Evolutionary conservation across 768 basidiomycete genomes (phyloP).

Genomic region (Leccinellum rugosiceps): DNA sequence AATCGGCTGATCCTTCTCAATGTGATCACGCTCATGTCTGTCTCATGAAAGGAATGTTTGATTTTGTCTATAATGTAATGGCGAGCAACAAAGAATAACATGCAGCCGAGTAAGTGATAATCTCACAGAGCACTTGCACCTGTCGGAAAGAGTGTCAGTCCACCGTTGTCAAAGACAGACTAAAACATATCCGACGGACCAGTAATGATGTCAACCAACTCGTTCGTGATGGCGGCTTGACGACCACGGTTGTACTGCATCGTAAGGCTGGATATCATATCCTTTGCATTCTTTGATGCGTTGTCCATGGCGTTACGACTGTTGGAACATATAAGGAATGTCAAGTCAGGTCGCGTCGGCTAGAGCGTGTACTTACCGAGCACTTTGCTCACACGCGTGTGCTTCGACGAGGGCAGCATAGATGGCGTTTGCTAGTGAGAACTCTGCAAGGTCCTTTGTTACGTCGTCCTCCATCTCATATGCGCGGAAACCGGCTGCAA

Average conservation of each 20-base stretch:
- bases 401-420: slow-evolving; percentile 92
- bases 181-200: slow-evolving; percentile 43
- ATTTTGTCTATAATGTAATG: slow-evolving; percentile 23
- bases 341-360: too few species aligned
- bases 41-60: slow-evolving; percentile 8
- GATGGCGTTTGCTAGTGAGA: slow-evolving; percentile 94
- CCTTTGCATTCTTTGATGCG: slow-evolving; percentile 95
- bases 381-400: slow-evolving; percentile 92
- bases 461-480: slow-evolving; percentile 99
- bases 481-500: slow-evolving; percentile 78
- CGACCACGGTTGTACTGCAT: slow-evolving; percentile 99
- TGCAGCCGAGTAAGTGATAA: slow-evolving; percentile 10
- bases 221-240: slow-evolving; percentile 96
- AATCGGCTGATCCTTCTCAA: not conserved
- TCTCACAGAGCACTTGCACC: slow-evolving; percentile 49
- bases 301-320: slow-evolving; percentile 99
- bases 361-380: slow-evolving; percentile 52
- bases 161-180: not conserved
- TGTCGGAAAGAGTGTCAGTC: slow-evolving; percentile 14
- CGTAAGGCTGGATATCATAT: slow-evolving; percentile 85
- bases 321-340: not conserved
- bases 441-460: slow-evolving; percentile 90
- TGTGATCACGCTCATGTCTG: not conserved
- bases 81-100: slow-evolving; percentile 8
- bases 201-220: slow-evolving; percentile 89